phyloP scores from a whole-genome alignment of 306 rosid species.

The Albizia julibrissin region DNA sequence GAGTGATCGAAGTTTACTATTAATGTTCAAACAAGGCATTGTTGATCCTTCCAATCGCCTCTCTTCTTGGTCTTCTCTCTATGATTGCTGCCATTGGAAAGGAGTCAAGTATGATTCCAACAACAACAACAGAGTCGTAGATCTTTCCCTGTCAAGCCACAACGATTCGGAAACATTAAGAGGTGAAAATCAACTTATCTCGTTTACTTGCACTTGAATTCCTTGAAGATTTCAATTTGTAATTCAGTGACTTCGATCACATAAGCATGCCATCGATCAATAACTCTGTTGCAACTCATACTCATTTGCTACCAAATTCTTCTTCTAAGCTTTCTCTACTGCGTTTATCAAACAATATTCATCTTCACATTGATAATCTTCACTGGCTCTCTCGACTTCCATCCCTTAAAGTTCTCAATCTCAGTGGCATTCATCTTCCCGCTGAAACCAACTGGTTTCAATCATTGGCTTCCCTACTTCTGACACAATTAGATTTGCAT shows the following conservation, averaged over 20 bases:
- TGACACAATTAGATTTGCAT: fast-evolving
- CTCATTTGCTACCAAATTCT: background rate
- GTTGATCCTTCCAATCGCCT: no score
- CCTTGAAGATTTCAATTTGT: background rate
- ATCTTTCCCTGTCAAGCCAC: fast-evolving
- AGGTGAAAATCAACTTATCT: constrained; percentile 1
- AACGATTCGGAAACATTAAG: background rate
- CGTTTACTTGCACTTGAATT: background rate
- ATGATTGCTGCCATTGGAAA: background rate
- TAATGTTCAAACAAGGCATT: no score
- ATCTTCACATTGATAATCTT: background rate
- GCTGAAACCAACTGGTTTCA: background rate
- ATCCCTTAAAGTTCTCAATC: background rate
- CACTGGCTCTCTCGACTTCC: background rate
- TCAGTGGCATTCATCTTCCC: background rate
- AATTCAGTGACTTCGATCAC: background rate
- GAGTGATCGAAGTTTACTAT: no score
- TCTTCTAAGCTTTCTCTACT: background rate
- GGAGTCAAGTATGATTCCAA: background rate
- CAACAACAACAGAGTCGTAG: background rate
- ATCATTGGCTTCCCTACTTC: background rate
- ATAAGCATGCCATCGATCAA: background rate
- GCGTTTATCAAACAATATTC: background rate
- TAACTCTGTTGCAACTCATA: background rate
- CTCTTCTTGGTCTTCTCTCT: no score